Percentiles rank a stretch among this genome's conserved stretches.
Conservation (phyloP, 2,329 filamentous ascomycete genomes). For the Aspergillus udagawae region DNA sequence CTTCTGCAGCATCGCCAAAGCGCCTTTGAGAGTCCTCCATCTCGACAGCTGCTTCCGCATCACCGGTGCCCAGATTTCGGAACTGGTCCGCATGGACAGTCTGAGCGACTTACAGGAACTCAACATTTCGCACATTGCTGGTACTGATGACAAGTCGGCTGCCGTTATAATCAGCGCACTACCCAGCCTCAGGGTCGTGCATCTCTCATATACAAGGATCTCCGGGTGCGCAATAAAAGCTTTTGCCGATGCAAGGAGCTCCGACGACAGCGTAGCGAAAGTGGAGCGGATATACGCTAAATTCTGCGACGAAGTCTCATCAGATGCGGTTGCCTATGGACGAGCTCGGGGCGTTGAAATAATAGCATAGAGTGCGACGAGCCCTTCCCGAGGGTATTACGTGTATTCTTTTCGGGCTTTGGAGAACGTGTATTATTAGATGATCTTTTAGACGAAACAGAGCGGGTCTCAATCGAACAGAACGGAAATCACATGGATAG, state of each 20-base stretch:
- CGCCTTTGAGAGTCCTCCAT: conserved; percentile 22
- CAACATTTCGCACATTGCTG: conserved; percentile 22
- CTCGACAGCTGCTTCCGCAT: conserved; percentile 26
- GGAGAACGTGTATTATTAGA: not conserved
- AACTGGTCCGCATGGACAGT: conserved; percentile 13
- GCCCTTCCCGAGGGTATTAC: not conserved
- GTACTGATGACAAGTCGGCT: conserved; percentile 24
- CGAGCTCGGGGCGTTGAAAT: conserved; percentile 26
- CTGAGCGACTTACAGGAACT: conserved; percentile 25
- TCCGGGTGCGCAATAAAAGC: conserved; percentile 32
- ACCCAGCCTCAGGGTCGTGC: conserved; percentile 27
- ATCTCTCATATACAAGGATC: conserved; percentile 32
- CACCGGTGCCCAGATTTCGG: conserved; percentile 7
- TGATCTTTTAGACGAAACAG: not conserved
- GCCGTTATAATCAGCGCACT: conserved; percentile 18
- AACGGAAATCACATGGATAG: not conserved
- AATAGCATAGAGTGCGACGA: conserved; percentile 11
- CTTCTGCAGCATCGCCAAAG: conserved; percentile 17
- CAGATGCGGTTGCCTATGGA: conserved; percentile 33
- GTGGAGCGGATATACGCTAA: conserved; percentile 25
- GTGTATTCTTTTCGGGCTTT: not conserved
- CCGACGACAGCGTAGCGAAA: conserved; percentile 7
- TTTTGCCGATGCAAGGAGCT: conserved; percentile 22
- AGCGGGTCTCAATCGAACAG: not conserved
- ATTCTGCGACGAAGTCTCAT: conserved; percentile 28